Conservation (phyloP, 2,329 filamentous ascomycete genomes). For the Raffaelea albimanens region DNA sequence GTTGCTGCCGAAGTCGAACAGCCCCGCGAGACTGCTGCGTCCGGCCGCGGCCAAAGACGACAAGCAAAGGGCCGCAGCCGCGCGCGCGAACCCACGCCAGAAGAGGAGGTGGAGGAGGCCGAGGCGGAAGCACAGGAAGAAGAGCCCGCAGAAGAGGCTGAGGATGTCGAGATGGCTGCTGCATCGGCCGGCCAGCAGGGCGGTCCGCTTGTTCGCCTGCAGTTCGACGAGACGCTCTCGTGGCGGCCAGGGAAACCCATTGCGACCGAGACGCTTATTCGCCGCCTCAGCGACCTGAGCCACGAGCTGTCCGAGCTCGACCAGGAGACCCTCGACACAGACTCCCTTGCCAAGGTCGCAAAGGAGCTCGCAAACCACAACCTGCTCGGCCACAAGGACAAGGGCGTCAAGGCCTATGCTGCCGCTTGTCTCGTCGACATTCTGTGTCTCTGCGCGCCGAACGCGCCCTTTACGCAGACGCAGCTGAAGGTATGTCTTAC, state of each 20-base stretch:
- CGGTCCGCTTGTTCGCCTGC: slow-evolving; percentile 41
- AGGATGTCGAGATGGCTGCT: not conserved
- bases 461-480: slow-evolving; percentile 83
- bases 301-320: slow-evolving; percentile 79
- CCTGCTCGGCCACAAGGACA: slow-evolving; percentile 83
- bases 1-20: not conserved
- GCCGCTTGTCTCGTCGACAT: slow-evolving; percentile 89
- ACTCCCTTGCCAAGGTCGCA: slow-evolving; percentile 76
- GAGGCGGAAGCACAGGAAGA: slow-evolving; percentile 9
- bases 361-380: slow-evolving; percentile 77
- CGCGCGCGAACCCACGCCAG: slow-evolving; percentile 3
- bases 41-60: slow-evolving; percentile 4
- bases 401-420: slow-evolving; percentile 81
- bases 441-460: slow-evolving; percentile 81
- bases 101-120: slow-evolving; percentile 3
- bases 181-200: slow-evolving; percentile 17
- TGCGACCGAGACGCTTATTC: slow-evolving; percentile 69
- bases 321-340: slow-evolving; percentile 73
- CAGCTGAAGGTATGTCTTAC: slow-evolving; percentile 68
- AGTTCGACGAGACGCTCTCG: slow-evolving; percentile 78
- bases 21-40: not conserved
- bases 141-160: slow-evolving; percentile 2
- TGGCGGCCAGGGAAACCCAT: slow-evolving; percentile 92
- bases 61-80: not conserved
- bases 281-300: slow-evolving; percentile 69